phyloP scores from a whole-genome alignment of 176 grass and related monocot genomes.

The Thalia dealbata region DNA sequence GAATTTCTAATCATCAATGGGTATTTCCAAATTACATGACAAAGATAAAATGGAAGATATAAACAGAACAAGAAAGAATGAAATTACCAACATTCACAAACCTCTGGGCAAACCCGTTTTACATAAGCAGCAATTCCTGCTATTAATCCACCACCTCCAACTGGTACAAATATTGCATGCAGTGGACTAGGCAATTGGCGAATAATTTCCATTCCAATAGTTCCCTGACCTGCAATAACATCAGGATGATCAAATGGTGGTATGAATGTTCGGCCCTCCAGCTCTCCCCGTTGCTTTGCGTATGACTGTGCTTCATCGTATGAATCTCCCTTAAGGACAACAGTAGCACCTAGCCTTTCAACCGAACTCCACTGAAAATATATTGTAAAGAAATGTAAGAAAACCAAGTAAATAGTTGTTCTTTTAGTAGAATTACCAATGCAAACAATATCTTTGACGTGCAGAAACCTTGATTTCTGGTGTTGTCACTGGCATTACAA shows the following conservation, averaged over 20 bases:
- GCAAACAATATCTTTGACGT: neutral
- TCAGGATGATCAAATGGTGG: constrained; percentile 98
- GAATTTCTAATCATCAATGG: neutral
- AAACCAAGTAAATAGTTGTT: neutral
- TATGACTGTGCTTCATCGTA: constrained; percentile 94
- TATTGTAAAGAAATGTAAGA: neutral
- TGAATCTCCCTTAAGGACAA: constrained; percentile 75
- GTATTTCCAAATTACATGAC: neutral
- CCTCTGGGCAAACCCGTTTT: constrained; percentile 93
- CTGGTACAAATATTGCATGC: constrained; percentile 98
- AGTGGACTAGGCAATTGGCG: constrained; percentile 61
- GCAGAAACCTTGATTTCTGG: constrained; percentile 89
- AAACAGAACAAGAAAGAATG: neutral
- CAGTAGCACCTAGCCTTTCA: constrained; percentile 78
- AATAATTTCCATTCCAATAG: constrained; percentile 96
- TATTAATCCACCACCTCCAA: constrained; percentile 96
- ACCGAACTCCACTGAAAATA: constrained; percentile 82
- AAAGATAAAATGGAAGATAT: neutral
- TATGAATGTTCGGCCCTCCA: constrained; percentile 81
- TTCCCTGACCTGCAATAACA: constrained; percentile 85
- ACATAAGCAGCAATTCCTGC: constrained; percentile 98
- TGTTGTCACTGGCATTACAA: constrained; percentile 97
- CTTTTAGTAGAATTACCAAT: neutral
- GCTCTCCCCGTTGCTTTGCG: constrained; percentile 65
- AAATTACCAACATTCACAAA: constrained; percentile 17